Evolutionary conservation across 176 grass and related monocot genomes (phyloP).

Genomic region (Phyllostachys edulis): DNA sequence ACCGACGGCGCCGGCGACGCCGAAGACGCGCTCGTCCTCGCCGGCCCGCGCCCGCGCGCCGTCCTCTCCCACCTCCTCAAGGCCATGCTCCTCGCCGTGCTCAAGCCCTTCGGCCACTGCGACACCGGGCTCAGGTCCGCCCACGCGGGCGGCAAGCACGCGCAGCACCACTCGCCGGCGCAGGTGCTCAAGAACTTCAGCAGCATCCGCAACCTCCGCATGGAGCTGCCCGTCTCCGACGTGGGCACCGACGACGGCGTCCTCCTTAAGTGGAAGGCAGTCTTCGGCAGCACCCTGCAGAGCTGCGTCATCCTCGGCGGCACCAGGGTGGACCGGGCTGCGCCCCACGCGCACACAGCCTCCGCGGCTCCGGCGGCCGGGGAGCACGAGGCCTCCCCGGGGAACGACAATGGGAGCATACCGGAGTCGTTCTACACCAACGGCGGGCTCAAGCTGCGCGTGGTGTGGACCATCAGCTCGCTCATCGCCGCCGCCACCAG

Average conservation of each 20-base stretch:
- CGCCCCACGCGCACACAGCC: not conserved
- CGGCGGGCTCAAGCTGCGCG: constrained; percentile 73
- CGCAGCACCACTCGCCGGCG: constrained; percentile 65
- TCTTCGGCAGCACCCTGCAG: constrained; percentile 66
- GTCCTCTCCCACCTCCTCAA: constrained; percentile 58
- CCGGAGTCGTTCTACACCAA: constrained; percentile 82
- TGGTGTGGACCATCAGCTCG: constrained; percentile 81
- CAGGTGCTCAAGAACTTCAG: constrained; percentile 84
- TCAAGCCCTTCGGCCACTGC: constrained; percentile 67
- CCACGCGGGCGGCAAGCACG: constrained; percentile 11
- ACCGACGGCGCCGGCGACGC: constrained; percentile 28
- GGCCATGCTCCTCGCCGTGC: constrained; percentile 56
- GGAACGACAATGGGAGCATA: constrained; percentile 47
- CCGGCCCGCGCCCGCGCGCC: constrained; percentile 43
- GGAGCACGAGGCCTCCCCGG: constrained; percentile 20
- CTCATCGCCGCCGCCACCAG: constrained; percentile 71
- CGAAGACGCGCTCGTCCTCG: constrained; percentile 19
- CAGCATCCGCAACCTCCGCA: constrained; percentile 59
- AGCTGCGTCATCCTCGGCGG: constrained; percentile 72
- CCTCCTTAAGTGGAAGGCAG: constrained; percentile 66
- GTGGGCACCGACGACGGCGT: constrained; percentile 60
- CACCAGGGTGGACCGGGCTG: constrained; percentile 46
- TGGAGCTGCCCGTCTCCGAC: constrained; percentile 70
- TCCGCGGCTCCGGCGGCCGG: not conserved
- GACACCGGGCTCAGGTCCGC: constrained; percentile 32